Percentiles rank a stretch among this genome's conserved stretches.
Conservation (phyloP, 2,329 filamentous ascomycete species). For the Salinomyces thailandicus region DNA sequence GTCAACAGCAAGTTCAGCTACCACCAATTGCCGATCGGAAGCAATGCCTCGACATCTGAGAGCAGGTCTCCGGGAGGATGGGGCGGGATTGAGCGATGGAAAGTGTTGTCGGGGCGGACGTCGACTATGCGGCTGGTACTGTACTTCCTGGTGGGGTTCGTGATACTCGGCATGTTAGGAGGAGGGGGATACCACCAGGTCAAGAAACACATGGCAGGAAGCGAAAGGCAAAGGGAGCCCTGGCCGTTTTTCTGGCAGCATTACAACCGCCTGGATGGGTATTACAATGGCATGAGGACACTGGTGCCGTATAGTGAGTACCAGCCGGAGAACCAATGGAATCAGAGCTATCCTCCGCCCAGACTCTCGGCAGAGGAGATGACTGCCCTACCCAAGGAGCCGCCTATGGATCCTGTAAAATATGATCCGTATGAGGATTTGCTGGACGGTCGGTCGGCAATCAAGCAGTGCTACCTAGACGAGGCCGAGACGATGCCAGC, state of each 20-base stretch:
- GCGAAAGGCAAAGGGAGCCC: constrained; percentile 24
- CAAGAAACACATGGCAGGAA: constrained; percentile 9
- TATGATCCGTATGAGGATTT: constrained; percentile 39
- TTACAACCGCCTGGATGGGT: constrained; percentile 35
- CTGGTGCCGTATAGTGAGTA: constrained; percentile 34
- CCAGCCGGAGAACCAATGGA: constrained; percentile 36
- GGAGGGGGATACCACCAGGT: constrained; percentile 32
- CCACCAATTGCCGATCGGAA: constrained; percentile 31
- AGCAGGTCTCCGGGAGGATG: constrained; percentile 32
- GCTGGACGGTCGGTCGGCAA: constrained; percentile 24
- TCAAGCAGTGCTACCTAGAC: constrained; percentile 55
- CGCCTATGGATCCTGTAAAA: constrained; percentile 28
- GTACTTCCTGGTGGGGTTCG: constrained; percentile 28
- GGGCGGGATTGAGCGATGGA: constrained; percentile 11
- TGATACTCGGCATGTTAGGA: constrained; percentile 33
- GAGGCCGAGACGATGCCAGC: constrained; percentile 43
- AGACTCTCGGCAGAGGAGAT: constrained; percentile 16
- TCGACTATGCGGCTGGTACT: constrained; percentile 33
- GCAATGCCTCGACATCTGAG: constrained; percentile 17
- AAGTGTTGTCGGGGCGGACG: constrained; percentile 21
- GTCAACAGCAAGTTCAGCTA: constrained; percentile 36
- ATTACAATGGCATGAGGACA: constrained; percentile 39
- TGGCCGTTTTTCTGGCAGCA: constrained; percentile 36
- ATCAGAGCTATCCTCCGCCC: constrained; percentile 28
- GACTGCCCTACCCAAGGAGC: constrained; percentile 13